Evolutionary conservation across 202 grass and related monocot species (phyloP).

Genomic region (Digitaria exilis): DNA sequence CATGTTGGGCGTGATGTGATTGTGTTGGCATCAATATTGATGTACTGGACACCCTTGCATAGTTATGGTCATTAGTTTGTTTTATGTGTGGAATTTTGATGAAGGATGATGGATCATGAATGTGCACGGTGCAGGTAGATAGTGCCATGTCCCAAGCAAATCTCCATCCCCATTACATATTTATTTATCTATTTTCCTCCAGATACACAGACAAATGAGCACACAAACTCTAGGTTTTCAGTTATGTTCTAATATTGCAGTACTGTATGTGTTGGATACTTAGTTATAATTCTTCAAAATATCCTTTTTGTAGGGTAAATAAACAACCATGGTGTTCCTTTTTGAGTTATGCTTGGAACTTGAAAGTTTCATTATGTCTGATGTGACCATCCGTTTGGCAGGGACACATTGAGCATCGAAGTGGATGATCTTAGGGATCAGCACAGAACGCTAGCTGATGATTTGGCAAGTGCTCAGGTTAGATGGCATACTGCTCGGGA

Average conservation of each 20-base stretch:
- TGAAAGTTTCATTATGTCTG: constrained; percentile 7
- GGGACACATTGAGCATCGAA: constrained; percentile 74
- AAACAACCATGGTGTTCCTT: neutral
- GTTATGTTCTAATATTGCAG: constrained; percentile 20
- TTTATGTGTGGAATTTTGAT: neutral
- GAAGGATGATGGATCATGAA: neutral
- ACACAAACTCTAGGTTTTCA: neutral
- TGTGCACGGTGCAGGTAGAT: neutral
- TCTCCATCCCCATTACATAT: neutral
- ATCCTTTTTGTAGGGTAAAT: neutral
- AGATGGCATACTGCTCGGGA: constrained; percentile 77
- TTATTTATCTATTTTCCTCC: constrained; percentile 19
- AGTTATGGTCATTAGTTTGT: neutral
- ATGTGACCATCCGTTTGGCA: constrained; percentile 34
- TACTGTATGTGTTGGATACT: neutral
- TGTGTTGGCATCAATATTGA: no score
- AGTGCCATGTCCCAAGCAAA: neutral
- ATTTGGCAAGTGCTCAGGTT: constrained; percentile 70
- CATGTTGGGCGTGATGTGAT: neutral
- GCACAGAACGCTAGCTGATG: constrained; percentile 60
- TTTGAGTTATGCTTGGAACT: neutral
- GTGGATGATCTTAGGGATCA: constrained; percentile 90
- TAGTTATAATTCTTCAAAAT: constrained; percentile 19
- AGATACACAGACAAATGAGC: neutral
- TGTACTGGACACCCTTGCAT: neutral